Percentiles rank a stretch among this genome's conserved stretches.
These are phyloP conservation scores for Monosporascus sp. DNA, from an alignment of 2,329 filamentous ascomycete species.

Conservation along the genomic window DNA sequence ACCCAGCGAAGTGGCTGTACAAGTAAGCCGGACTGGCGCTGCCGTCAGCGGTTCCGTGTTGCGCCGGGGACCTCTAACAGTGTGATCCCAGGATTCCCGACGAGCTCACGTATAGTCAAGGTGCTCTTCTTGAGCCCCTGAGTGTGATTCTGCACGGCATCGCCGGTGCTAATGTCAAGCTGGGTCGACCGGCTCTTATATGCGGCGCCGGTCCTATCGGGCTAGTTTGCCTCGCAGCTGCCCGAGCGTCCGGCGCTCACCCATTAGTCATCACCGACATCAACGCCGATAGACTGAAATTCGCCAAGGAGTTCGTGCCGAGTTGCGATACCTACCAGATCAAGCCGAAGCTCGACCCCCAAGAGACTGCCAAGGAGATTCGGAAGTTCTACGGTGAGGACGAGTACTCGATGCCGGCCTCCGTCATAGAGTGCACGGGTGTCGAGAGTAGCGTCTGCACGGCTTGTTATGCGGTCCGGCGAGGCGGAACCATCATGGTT, in stretches of 20 bases:
- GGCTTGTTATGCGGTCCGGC: conserved; percentile 49
- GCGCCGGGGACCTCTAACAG: neutral
- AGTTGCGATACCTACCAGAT: conserved; percentile 49
- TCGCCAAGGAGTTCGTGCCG: conserved; percentile 54
- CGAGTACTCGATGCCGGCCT: conserved; percentile 53
- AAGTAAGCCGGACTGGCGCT: conserved; percentile 26
- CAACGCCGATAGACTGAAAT: conserved; percentile 48
- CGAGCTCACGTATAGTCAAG: conserved; percentile 51
- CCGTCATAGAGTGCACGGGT: conserved; percentile 61
- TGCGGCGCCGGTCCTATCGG: conserved; percentile 62
- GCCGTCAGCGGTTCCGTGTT: neutral
- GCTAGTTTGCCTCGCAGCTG: conserved; percentile 51
- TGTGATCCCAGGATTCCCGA: conserved; percentile 38
- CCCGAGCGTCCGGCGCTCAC: conserved; percentile 56
- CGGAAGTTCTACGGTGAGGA: conserved; percentile 43
- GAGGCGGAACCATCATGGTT: conserved; percentile 57
- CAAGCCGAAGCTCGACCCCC: conserved; percentile 35
- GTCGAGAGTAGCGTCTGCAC: conserved; percentile 59
- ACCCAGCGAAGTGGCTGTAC: conserved; percentile 56
- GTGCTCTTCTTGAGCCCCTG: conserved; percentile 59
- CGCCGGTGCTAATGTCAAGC: conserved; percentile 42
- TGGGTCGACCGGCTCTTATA: conserved; percentile 51
- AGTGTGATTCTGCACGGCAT: conserved; percentile 60
- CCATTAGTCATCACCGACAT: conserved; percentile 61
- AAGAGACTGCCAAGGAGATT: conserved; percentile 48